Conservation (phyloP, 1,139 yeast species). For the Sugiyamaella sp. region DNA sequence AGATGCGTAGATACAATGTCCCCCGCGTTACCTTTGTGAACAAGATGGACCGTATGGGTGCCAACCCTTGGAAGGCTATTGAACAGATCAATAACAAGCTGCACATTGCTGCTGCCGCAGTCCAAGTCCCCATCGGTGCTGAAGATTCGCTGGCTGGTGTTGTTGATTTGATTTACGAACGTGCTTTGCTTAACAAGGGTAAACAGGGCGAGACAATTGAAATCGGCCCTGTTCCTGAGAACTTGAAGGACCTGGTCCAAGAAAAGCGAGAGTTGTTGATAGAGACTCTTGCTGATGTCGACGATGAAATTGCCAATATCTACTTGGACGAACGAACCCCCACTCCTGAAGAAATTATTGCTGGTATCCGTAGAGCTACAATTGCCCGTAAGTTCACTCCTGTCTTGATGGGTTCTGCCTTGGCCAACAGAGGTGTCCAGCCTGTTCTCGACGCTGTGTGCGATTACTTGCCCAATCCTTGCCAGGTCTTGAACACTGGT, state of each 20-base stretch:
- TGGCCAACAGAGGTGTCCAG: slow-evolving; percentile 94
- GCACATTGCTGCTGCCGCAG: slow-evolving; percentile 94
- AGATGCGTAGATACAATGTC: slow-evolving; percentile 97
- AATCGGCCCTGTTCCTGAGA: slow-evolving; percentile 70
- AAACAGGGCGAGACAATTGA: slow-evolving; percentile 80
- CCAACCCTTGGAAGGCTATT: slow-evolving; percentile 93
- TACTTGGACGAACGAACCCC: slow-evolving; percentile 91
- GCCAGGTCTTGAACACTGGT: slow-evolving; percentile 89
- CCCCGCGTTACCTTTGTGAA: slow-evolving; percentile 95
- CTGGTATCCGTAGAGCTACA: slow-evolving; percentile 93
- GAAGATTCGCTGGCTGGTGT: slow-evolving; percentile 85
- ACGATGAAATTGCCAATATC: slow-evolving; percentile 93
- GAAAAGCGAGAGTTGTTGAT: slow-evolving; percentile 82
- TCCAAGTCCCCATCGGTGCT: slow-evolving; percentile 96
- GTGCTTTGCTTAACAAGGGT: slow-evolving; percentile 88
- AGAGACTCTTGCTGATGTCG: slow-evolving; percentile 96
- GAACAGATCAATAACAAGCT: slow-evolving; percentile 86
- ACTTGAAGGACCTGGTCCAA: slow-evolving; percentile 71
- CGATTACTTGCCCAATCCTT: slow-evolving; percentile 93
- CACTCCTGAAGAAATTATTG: slow-evolving; percentile 74
- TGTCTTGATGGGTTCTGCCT: slow-evolving; percentile 98
- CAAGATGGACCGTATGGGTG: slow-evolving; percentile 99
- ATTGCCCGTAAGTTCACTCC: slow-evolving; percentile 96
- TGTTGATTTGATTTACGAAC: slow-evolving; percentile 86
- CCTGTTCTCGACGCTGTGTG: slow-evolving; percentile 95